Conservation (phyloP, 768 basidiomycete genomes). For the Suillus variegatus region DNA sequence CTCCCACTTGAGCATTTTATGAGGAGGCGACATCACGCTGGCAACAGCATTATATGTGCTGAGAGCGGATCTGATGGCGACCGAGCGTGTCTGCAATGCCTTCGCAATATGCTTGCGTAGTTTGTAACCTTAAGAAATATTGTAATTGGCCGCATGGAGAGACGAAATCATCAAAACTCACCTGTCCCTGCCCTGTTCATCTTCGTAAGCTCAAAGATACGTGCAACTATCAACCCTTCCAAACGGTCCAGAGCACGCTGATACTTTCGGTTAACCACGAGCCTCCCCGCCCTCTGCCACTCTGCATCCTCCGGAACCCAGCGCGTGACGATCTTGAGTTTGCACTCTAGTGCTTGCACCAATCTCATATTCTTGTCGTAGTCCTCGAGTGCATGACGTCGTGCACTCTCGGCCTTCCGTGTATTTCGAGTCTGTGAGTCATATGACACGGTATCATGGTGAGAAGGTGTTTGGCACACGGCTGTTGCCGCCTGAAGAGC, state of each 20-base stretch:
- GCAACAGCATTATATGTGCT: background rate
- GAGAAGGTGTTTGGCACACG: too few species aligned
- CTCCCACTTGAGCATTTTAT: slow-evolving; percentile 18
- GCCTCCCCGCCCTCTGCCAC: slow-evolving; percentile 13
- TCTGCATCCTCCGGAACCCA: slow-evolving; percentile 15
- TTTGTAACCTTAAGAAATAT: background rate
- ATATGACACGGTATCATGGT: too few species aligned
- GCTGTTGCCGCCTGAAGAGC: too few species aligned
- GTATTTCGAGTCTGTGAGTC: too few species aligned
- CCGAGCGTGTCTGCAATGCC: slow-evolving; percentile 4
- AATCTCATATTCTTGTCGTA: too few species aligned
- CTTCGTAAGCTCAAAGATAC: slow-evolving; percentile 23
- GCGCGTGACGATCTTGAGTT: background rate
- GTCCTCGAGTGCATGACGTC: too few species aligned
- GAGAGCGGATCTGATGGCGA: slow-evolving; percentile 19
- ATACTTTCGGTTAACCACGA: slow-evolving; percentile 11
- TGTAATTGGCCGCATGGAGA: background rate
- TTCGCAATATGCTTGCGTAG: slow-evolving; percentile 9
- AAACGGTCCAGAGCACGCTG: slow-evolving; percentile 15
- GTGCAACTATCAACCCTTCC: slow-evolving; percentile 15
- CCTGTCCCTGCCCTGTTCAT: slow-evolving; percentile 22
- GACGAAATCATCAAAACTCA: background rate
- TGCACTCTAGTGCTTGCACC: too few species aligned
- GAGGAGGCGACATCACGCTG: background rate
- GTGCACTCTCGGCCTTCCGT: too few species aligned